Evolutionary conservation across 208 protist genomes (phyloP), one percentile per base, ranked within the genome.

Genomic region (Acanthamoeba royreba): DNA sequence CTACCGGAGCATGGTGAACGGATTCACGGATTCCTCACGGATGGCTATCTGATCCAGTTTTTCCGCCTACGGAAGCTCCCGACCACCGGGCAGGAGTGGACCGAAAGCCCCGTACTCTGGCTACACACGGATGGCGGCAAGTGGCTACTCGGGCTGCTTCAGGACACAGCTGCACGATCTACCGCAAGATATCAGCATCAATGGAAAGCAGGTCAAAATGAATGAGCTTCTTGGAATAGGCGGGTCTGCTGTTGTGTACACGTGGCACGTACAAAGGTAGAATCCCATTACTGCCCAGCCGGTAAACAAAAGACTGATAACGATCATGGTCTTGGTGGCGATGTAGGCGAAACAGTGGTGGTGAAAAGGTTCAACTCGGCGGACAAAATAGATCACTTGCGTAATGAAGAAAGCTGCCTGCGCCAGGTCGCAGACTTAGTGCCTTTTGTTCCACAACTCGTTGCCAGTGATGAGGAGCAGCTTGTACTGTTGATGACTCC

Each of bases 41-140:
- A 85, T 2, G 74, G 74, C 74, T 85, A 42, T 35, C 74, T 85
- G 25, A 85, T 85, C 74, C 74, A 85, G 74, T 85, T 85, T 42
- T 85, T 85, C 42, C 74, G 40, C 0, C 74, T 85, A 5, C 28
- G 31, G 74, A 85, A n/a, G 2, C 40, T 85, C 35, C 5, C 9
- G 17, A 8, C n/a, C 25, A 8, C 19, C 33, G 42, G 49, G 61
- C 25, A 43, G 38, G 7, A 4, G 74, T 85, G 74, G 74, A 85
- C 74, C 9, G 74, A 85, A 25, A 35, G 40, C 28, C 74, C 74
- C 11, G 45, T 85, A 3, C 74, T 53, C 49, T 22, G 33, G 25
- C 74, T 85, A 35, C 40, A 85, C 40, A n/a, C 31, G 2, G 74
- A 33, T 4, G 74, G 74, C 45, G 74, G 40, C 74, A 4, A 85